Evolutionary conservation across 148 eudicot genomes (phyloP).

Genomic region (Silene latifolia): DNA sequence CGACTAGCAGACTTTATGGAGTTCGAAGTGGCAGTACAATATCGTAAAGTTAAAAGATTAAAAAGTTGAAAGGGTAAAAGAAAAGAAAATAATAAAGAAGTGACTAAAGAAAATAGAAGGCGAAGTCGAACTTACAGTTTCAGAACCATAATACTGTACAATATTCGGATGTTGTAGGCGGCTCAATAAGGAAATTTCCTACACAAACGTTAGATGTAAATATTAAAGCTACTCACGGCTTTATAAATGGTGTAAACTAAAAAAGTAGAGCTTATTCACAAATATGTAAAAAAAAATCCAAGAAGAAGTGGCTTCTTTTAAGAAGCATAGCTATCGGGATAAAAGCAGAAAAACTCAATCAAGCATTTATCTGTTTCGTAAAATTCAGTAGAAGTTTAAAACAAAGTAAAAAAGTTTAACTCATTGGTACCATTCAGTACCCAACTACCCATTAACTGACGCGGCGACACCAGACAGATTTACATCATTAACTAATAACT

Average conservation of each 20-base stretch:
- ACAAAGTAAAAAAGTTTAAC: background rate
- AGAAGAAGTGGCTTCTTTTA: background rate
- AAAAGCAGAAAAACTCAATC: background rate
- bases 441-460: background rate
- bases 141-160: conserved; percentile 94
- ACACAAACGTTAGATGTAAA: conserved; percentile 22
- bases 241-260: background rate
- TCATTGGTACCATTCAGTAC: background rate
- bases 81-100: background rate
- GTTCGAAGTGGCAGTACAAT: background rate
- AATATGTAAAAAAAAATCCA: background rate
- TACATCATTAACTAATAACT: background rate
- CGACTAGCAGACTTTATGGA: background rate
- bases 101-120: background rate
- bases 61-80: background rate
- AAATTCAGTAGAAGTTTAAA: background rate
- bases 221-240: conserved; percentile 2
- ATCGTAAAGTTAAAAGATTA: background rate
- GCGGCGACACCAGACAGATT: background rate
- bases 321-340: background rate
- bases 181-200: conserved; percentile 83
- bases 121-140: conserved; percentile 51
- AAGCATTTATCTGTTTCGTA: background rate
- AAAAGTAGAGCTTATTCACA: background rate
- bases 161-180: conserved; percentile 86